Percentiles rank a stretch among this genome's conserved stretches.
These are phyloP conservation scores for Fusarium multiceps DNA, from an alignment of 2,329 filamentous ascomycete species.

Conservation along the genomic window DNA sequence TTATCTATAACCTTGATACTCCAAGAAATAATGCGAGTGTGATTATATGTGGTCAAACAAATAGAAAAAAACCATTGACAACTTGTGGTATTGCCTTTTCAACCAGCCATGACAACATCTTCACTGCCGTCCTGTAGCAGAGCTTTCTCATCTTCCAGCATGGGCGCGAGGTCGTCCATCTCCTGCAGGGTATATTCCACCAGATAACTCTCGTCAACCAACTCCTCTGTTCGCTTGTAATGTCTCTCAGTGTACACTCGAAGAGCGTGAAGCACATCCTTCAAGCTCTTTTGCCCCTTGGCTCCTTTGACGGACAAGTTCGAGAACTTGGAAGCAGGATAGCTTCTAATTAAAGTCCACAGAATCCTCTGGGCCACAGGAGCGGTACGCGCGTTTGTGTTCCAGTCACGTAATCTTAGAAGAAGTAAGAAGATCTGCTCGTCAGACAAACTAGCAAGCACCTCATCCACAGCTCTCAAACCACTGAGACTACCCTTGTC, in stretches of 20 bases:
- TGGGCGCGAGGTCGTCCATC: slow-evolving; percentile 80
- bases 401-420: slow-evolving; percentile 91
- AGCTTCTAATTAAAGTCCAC: slow-evolving; percentile 80
- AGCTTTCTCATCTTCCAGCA: slow-evolving; percentile 50
- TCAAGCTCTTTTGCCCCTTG: slow-evolving; percentile 73
- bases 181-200: slow-evolving; percentile 92
- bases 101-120: slow-evolving; percentile 58
- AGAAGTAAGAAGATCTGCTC: slow-evolving; percentile 88
- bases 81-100: slow-evolving; percentile 15
- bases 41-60: slow-evolving; percentile 3
- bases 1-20: slow-evolving; percentile 40
- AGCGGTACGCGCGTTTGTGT: slow-evolving; percentile 90
- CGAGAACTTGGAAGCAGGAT: slow-evolving; percentile 82
- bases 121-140: slow-evolving; percentile 50
- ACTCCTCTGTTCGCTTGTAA: slow-evolving; percentile 87
- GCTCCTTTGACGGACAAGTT: slow-evolving; percentile 71
- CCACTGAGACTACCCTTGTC: slow-evolving; percentile 74
- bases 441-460: slow-evolving; percentile 80
- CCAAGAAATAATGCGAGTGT: slow-evolving; percentile 23
- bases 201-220: slow-evolving; percentile 93
- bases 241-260: slow-evolving; percentile 93
- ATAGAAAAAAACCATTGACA: slow-evolving; percentile 15
- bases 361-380: slow-evolving; percentile 87
- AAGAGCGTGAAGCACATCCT: slow-evolving; percentile 88
- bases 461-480: slow-evolving; percentile 79